A percentile compares a stretch with the other conserved stretches of the same genome.
phyloP scores from a whole-genome alignment of 2,329 filamentous ascomycete species.

The Neopestalotiopsis rosae region DNA sequence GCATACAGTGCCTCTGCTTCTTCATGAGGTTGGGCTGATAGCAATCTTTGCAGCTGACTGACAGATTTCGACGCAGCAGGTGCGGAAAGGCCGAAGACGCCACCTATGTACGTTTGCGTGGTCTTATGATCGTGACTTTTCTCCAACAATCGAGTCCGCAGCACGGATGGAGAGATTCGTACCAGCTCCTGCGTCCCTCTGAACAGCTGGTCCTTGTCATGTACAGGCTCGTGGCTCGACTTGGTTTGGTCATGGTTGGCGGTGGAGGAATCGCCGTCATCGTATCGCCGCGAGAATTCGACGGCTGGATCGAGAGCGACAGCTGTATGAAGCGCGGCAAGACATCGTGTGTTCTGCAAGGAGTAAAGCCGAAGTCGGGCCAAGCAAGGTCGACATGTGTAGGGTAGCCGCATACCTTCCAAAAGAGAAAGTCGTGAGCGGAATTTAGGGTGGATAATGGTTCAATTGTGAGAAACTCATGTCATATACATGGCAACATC shows the following conservation, averaged over 20 bases:
- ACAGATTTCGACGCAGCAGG: conserved; percentile 30
- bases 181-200: background rate
- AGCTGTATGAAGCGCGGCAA: conserved; percentile 23
- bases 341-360: conserved; percentile 14
- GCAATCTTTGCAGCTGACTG: conserved; percentile 32
- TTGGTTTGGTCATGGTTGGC: background rate
- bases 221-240: background rate
- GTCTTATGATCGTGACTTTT: background rate
- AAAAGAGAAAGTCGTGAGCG: background rate
- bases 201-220: background rate
- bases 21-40: conserved; percentile 20
- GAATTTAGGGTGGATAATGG: background rate
- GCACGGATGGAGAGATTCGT: background rate
- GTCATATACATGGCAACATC: conserved; percentile 11
- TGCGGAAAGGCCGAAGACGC: conserved; percentile 27
- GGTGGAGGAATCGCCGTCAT: background rate
- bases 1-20: conserved; percentile 28
- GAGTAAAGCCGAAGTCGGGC: conserved; percentile 27
- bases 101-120: conserved; percentile 23
- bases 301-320: conserved; percentile 6
- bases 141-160: background rate
- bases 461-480: background rate
- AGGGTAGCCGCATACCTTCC: conserved; percentile 32
- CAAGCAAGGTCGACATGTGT: conserved; percentile 36
- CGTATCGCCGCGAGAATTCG: background rate